phyloP scores from a whole-genome alignment of 257 asterid genomes.

The Prunella vulgaris region DNA sequence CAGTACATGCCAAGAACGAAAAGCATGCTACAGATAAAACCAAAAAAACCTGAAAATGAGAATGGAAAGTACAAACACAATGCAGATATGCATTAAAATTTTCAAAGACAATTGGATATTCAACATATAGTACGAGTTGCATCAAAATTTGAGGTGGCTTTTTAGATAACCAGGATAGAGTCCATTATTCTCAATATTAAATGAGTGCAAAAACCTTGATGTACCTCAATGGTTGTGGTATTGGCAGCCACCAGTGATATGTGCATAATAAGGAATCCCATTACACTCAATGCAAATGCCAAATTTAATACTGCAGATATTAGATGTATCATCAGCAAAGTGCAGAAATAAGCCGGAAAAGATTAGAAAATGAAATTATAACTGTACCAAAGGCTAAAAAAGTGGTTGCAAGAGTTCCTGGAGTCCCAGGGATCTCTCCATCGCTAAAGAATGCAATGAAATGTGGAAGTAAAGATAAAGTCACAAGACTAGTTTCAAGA shows the following conservation, averaged over 20 bases:
- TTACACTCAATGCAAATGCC: conserved; percentile 92
- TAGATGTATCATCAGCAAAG: conserved; percentile 18
- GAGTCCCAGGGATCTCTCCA: conserved; percentile 90
- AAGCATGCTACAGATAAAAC: neutral
- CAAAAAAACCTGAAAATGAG: neutral
- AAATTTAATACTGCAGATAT: conserved; percentile 65
- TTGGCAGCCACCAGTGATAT: conserved; percentile 80
- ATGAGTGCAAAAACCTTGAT: conserved; percentile 10
- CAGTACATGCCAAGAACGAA: neutral
- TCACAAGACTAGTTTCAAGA: conserved; percentile 82
- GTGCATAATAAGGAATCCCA: conserved; percentile 98
- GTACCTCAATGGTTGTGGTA: conserved; percentile 98
- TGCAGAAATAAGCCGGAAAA: conserved; percentile 2
- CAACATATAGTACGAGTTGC: conserved; percentile 4
- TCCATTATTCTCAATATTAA: conserved; percentile 1
- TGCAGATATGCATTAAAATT: neutral
- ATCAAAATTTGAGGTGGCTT: conserved; percentile 12
- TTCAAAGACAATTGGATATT: neutral
- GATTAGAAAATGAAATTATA: neutral
- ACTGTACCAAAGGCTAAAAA: conserved; percentile 80
- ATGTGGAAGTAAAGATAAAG: conserved; percentile 71
- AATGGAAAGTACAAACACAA: neutral
- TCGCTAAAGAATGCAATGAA: conserved; percentile 91
- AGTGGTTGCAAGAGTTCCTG: conserved; percentile 91
- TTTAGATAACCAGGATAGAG: conserved; percentile 1